Evolutionary conservation across 1,284 basidiomycete genomes (phyloP).

Genomic region (Irpex rosettiformis): DNA sequence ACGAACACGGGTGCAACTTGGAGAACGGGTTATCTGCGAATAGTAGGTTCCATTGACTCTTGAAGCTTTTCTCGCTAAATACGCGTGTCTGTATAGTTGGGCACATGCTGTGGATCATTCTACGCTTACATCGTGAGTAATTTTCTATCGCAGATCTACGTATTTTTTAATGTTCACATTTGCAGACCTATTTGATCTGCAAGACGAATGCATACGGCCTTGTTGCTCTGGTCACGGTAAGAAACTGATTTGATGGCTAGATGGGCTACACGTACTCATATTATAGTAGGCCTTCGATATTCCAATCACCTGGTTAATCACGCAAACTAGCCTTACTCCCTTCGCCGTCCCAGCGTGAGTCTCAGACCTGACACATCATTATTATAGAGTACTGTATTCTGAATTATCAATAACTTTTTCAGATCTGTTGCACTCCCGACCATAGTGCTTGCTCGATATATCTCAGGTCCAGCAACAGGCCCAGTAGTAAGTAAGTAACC

Average conservation of each 20-base stretch:
- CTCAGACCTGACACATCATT: no score
- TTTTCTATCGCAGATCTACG: not conserved
- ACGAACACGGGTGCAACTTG: slow-evolving; percentile 51
- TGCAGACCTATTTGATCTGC: slow-evolving; percentile 39
- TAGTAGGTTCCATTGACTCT: slow-evolving; percentile 28
- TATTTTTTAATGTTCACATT: slow-evolving; percentile 1
- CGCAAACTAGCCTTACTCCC: slow-evolving; percentile 36
- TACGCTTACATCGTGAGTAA: slow-evolving; percentile 44
- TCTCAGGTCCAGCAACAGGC: slow-evolving; percentile 23
- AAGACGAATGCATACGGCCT: slow-evolving; percentile 43
- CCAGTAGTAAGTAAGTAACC: slow-evolving; percentile 31
- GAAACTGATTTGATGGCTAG: not conserved
- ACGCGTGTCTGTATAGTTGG: slow-evolving; percentile 28
- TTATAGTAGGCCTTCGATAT: slow-evolving; percentile 38
- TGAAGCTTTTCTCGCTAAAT: not conserved
- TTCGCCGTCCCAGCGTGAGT: slow-evolving; percentile 45
- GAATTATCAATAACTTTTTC: not conserved
- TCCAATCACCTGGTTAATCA: slow-evolving; percentile 45
- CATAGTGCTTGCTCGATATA: slow-evolving; percentile 39
- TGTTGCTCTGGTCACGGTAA: slow-evolving; percentile 39
- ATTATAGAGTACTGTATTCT: not conserved
- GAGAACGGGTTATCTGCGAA: slow-evolving; percentile 43
- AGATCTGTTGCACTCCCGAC: slow-evolving; percentile 47
- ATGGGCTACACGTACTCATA: not conserved
- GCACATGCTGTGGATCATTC: slow-evolving; percentile 41